Evolutionary conservation across 2,329 filamentous ascomycete species (phyloP).

Genomic region (Curvularia spicifera): DNA sequence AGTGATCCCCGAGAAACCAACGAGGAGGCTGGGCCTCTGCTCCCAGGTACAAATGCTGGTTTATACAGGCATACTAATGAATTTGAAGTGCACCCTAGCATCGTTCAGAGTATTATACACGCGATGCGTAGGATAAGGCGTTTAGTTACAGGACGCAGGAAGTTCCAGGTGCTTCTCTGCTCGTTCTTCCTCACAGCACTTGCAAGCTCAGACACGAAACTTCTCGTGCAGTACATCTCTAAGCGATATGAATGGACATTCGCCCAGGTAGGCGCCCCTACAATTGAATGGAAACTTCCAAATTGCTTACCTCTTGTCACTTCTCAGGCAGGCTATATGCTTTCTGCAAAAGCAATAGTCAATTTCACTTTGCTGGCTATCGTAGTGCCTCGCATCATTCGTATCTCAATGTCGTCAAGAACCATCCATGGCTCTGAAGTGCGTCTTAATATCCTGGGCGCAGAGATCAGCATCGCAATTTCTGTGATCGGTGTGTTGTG

Average conservation of each 20-base stretch:
- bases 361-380: constrained; percentile 46
- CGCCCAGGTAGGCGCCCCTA: constrained; percentile 30
- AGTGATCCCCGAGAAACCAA: neutral
- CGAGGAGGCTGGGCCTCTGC: constrained; percentile 35
- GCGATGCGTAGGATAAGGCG: constrained; percentile 26
- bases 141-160: constrained; percentile 35
- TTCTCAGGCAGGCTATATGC: constrained; percentile 45
- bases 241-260: constrained; percentile 50
- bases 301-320: neutral
- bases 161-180: constrained; percentile 44
- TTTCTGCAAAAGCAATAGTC: constrained; percentile 47
- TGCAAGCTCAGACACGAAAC: constrained; percentile 49
- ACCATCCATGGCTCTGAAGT: constrained; percentile 36
- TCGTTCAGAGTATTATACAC: constrained; percentile 23
- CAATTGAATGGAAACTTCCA: neutral
- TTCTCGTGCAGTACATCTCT: constrained; percentile 50
- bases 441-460: constrained; percentile 41
- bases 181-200: constrained; percentile 47
- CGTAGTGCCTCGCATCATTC: constrained; percentile 44
- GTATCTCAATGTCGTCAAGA: constrained; percentile 31
- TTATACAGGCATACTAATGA: constrained; percentile 30
- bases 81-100: constrained; percentile 29
- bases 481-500: constrained; percentile 45
- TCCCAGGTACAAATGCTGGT: constrained; percentile 19
- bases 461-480: constrained; percentile 39